Conservation (phyloP, 345 rosid species). For the Syzygium aqueum region DNA sequence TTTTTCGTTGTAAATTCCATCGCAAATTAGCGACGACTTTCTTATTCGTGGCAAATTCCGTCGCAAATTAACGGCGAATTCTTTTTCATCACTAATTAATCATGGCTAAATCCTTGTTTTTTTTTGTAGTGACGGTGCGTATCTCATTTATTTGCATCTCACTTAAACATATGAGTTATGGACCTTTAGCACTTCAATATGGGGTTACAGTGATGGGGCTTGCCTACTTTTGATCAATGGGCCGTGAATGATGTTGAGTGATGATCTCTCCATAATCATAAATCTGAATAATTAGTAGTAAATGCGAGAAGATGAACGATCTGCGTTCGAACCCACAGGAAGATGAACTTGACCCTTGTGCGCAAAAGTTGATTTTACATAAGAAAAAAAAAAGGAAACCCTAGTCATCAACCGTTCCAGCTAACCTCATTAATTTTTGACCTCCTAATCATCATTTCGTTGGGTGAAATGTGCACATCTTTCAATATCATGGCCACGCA, state of each 20-base stretch:
- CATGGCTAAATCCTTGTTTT: too few relatives aligned
- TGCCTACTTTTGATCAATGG: neutral
- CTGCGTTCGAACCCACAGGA: accelerated
- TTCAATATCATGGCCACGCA: neutral
- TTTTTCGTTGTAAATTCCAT: too few relatives aligned
- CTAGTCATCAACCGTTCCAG: neutral
- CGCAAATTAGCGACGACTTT: too few relatives aligned
- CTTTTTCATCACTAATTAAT: too few relatives aligned
- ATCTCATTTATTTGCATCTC: neutral
- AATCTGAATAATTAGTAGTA: neutral
- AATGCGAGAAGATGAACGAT: neutral
- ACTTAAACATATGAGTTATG: neutral
- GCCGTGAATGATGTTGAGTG: neutral
- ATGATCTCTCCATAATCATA: neutral
- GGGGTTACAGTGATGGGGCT: accelerated
- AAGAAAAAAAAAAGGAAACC: neutral
- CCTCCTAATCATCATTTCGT: neutral
- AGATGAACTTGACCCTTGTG: neutral
- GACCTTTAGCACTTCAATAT: neutral
- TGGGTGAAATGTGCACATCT: neutral
- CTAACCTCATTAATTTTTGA: neutral
- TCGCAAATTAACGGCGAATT: too few relatives aligned
- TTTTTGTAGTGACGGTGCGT: too few relatives aligned
- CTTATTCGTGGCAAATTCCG: too few relatives aligned
- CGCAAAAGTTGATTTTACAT: neutral